phyloP scores from a whole-genome alignment of 2,329 filamentous ascomycete species.

The Diplodia intermedia region DNA sequence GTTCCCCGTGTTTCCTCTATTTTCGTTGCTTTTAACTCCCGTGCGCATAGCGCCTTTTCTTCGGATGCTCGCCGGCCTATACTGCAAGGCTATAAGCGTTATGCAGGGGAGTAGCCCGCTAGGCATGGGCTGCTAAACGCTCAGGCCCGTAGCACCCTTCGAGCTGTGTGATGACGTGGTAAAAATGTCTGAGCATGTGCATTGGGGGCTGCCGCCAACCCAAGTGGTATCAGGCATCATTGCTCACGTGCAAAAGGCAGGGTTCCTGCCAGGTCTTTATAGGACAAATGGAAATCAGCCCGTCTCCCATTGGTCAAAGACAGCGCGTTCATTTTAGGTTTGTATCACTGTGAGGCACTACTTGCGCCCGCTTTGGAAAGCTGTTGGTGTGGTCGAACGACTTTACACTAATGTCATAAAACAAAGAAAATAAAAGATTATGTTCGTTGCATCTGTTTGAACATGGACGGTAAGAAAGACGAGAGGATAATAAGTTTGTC shows the following conservation, averaged over 20 bases:
- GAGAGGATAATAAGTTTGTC: neutral
- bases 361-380: too few species aligned
- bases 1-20: neutral
- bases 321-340: neutral
- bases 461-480: neutral
- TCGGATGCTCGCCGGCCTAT: neutral
- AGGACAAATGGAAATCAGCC: neutral
- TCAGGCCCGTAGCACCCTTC: neutral
- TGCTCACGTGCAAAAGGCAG: slow-evolving; percentile 8
- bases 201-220: neutral
- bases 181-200: neutral
- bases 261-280: neutral
- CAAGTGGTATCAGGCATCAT: neutral
- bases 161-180: neutral
- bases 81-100: slow-evolving; percentile 1
- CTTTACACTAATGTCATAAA: too few species aligned
- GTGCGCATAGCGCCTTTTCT: neutral
- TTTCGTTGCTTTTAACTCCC: neutral
- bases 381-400: too few species aligned
- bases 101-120: neutral
- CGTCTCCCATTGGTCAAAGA: neutral
- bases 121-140: slow-evolving; percentile 3
- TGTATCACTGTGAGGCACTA: too few species aligned
- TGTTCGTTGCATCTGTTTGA: neutral
- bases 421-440: neutral